Percentiles rank a stretch among this genome's conserved stretches.
Evolutionary conservation across 176 grass and related monocot genomes (phyloP).

Genomic region (Alopecurus myosuroides): DNA sequence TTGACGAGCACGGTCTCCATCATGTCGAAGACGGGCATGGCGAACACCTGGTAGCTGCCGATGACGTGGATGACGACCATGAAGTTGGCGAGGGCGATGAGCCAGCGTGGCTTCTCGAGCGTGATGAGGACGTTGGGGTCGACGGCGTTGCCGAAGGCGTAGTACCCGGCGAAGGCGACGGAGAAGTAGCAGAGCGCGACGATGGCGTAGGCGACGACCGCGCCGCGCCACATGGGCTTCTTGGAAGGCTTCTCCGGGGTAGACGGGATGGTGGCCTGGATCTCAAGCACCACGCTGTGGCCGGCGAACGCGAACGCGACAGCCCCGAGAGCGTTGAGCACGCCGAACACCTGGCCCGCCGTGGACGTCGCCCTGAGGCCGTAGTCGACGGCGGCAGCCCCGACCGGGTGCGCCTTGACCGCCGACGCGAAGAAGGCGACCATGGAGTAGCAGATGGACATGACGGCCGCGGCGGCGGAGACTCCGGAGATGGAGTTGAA

Average conservation of each 20-base stretch:
- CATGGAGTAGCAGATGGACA: constrained; percentile 43
- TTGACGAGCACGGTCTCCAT: constrained; percentile 18
- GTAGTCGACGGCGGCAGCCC: constrained; percentile 8
- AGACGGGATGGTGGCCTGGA: constrained; percentile 68
- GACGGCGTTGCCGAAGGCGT: constrained; percentile 46
- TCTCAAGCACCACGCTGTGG: constrained; percentile 69
- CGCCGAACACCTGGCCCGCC: constrained; percentile 10
- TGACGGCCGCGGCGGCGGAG: constrained; percentile 35
- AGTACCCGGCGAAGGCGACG: constrained; percentile 46
- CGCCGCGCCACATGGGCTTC: constrained; percentile 64
- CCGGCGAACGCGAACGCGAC: constrained; percentile 53
- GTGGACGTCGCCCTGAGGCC: constrained; percentile 5
- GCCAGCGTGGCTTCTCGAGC: not conserved
- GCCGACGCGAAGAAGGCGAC: constrained; percentile 24
- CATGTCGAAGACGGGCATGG: not conserved
- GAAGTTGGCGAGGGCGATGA: not conserved
- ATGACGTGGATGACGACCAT: constrained; percentile 2
- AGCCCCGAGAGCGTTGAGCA: constrained; percentile 26
- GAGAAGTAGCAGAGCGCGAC: constrained; percentile 56
- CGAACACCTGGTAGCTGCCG: constrained; percentile 1
- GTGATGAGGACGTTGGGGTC: constrained; percentile 48
- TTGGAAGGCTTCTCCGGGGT: constrained; percentile 50
- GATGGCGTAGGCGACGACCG: constrained; percentile 27
- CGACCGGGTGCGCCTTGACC: not conserved
- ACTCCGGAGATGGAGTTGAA: constrained; percentile 58